phyloP scores from a whole-genome alignment of 257 asterid species.

The Salvia hispanica region DNA sequence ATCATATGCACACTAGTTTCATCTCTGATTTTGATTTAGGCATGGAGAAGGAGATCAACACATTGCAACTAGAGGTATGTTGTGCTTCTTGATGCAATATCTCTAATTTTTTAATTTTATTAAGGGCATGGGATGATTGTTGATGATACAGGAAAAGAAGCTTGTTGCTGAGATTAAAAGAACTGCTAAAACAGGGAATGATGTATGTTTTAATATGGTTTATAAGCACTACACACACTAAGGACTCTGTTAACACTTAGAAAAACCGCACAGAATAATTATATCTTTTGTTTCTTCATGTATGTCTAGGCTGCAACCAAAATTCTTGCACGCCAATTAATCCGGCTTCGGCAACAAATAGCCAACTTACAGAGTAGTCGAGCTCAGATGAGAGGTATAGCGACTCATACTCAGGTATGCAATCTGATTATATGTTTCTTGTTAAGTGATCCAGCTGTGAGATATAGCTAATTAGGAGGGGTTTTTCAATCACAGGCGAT shows the following conservation, averaged over 20 bases:
- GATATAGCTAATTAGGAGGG: neutral
- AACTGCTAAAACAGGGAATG: slow-evolving; percentile 97
- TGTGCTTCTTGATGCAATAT: slow-evolving; percentile 3
- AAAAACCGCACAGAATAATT: neutral
- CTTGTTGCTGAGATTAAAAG: slow-evolving; percentile 94
- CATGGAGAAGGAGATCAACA: slow-evolving; percentile 71
- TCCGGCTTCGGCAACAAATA: slow-evolving; percentile 92
- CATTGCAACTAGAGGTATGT: slow-evolving; percentile 74
- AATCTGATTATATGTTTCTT: slow-evolving; percentile 12
- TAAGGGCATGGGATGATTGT: slow-evolving; percentile 10
- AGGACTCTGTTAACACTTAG: neutral
- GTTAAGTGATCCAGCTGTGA: slow-evolving; percentile 1
- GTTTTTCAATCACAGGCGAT: slow-evolving; percentile 60
- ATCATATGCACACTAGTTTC: slow-evolving; percentile 5
- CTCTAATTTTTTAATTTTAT: neutral
- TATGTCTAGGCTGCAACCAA: slow-evolving; percentile 75
- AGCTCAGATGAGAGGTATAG: slow-evolving; percentile 94
- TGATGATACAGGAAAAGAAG: slow-evolving; percentile 72
- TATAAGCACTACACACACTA: neutral
- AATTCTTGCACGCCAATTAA: slow-evolving; percentile 81
- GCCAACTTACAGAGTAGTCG: slow-evolving; percentile 91
- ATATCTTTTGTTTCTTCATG: slow-evolving; percentile 19
- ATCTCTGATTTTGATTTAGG: slow-evolving; percentile 48
- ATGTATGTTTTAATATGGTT: slow-evolving; percentile 44
- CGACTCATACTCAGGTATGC: slow-evolving; percentile 88